These are phyloP conservation scores for Paraglomus brasilianum DNA, from an alignment of 192 early-diverging fungal species.

Conservation along the genomic window DNA sequence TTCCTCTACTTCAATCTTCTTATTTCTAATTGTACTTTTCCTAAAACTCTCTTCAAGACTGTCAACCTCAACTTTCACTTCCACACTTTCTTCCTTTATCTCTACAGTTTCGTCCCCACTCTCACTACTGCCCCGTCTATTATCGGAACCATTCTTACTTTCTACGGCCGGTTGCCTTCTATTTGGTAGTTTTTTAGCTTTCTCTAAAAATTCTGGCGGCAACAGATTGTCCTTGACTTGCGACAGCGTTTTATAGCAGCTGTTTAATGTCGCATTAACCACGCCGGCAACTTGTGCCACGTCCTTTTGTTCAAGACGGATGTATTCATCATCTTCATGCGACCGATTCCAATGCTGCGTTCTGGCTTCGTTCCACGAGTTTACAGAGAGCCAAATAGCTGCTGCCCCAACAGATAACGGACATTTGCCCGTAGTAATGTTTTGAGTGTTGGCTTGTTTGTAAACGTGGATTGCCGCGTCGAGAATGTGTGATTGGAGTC, in stretches of 20 bases:
- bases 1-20: too few relatives aligned
- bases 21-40: too few relatives aligned
- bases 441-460: conserved; percentile 55
- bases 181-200: conserved; percentile 17
- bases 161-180: too few relatives aligned
- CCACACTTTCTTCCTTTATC: too few relatives aligned
- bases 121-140: too few relatives aligned
- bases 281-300: conserved; percentile 56
- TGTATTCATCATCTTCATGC: conserved; percentile 38
- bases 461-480: conserved; percentile 52
- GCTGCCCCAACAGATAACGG: conserved; percentile 64
- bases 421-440: conserved; percentile 62
- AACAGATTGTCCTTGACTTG: conserved; percentile 39
- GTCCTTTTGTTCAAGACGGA: conserved; percentile 52
- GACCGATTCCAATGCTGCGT: conserved; percentile 31
- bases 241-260: conserved; percentile 53
- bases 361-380: conserved; percentile 54
- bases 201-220: conserved; percentile 39
- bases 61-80: too few relatives aligned
- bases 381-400: conserved; percentile 59
- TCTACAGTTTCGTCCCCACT: too few relatives aligned
- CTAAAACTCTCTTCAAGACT: too few relatives aligned
- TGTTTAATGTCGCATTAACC: conserved; percentile 59
- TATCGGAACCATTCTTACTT: too few relatives aligned
- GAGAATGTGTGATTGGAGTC: conserved; percentile 51